Percentiles rank a stretch among this genome's conserved stretches.
Evolutionary conservation across 2,329 filamentous ascomycete genomes (phyloP).

Genomic region (Fusarium sp.): DNA sequence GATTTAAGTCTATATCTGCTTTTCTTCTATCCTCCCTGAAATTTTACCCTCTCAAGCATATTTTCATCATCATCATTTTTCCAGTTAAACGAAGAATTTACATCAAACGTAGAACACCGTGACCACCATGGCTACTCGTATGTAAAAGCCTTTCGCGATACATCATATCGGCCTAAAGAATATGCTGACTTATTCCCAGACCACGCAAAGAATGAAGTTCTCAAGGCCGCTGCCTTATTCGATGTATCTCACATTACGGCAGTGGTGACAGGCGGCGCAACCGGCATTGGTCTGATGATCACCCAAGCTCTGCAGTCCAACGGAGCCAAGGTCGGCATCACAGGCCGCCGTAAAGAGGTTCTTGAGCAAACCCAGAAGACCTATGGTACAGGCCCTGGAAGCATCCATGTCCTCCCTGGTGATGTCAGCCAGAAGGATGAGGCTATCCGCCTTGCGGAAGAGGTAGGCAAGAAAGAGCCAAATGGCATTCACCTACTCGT

Average conservation of each 20-base stretch:
- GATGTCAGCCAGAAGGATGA: constrained; percentile 2
- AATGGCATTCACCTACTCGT: background rate
- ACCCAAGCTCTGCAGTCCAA: background rate
- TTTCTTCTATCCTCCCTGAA: too few relatives aligned
- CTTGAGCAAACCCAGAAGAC: background rate
- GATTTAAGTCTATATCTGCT: rapidly evolving
- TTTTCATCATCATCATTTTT: too few relatives aligned
- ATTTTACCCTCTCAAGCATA: too few relatives aligned
- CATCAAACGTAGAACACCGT: too few relatives aligned
- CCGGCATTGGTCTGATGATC: constrained; percentile 2
- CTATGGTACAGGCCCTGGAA: background rate
- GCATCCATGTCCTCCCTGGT: background rate
- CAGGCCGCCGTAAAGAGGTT: background rate
- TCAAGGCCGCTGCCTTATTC: background rate
- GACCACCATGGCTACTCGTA: background rate
- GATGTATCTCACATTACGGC: constrained; percentile 10
- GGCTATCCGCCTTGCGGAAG: background rate
- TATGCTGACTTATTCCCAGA: rapidly evolving
- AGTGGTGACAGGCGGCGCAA: background rate
- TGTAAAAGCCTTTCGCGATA: rapidly evolving
- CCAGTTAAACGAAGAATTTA: too few relatives aligned
- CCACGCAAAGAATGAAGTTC: background rate
- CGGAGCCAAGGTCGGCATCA: constrained; percentile 12
- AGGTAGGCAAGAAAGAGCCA: background rate
- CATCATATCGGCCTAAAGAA: rapidly evolving